Percentiles rank a stretch among this genome's conserved stretches.
Conservation (phyloP, 495 filamentous ascomycete genomes). For the Collariella sp. region DNA sequence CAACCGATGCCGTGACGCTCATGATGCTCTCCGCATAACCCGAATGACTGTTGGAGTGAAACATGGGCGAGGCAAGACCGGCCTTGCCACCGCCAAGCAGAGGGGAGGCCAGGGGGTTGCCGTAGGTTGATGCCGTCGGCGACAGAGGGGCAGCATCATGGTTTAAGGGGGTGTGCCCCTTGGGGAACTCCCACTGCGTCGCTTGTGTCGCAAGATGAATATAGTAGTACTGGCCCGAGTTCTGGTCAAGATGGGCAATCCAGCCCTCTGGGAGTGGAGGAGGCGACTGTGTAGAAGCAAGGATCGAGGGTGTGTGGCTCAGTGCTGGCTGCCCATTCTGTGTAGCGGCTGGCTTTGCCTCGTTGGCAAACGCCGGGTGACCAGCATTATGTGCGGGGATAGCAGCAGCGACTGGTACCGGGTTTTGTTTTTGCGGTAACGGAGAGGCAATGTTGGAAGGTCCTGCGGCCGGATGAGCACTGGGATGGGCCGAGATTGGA, state of each 20-base stretch:
- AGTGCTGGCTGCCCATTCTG: constrained; percentile 34
- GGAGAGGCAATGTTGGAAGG: constrained; percentile 5
- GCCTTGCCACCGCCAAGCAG: constrained; percentile 61
- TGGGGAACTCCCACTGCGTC: constrained; percentile 98
- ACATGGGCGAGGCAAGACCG: constrained; percentile 66
- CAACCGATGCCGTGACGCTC: constrained; percentile 61
- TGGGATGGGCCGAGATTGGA: neutral
- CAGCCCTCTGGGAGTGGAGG: constrained; percentile 94
- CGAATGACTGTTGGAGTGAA: constrained; percentile 56
- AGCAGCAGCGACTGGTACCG: constrained; percentile 12
- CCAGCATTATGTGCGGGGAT: constrained; percentile 14
- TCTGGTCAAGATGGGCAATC: constrained; percentile 94
- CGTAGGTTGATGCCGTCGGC: constrained; percentile 69
- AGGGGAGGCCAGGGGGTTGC: constrained; percentile 67
- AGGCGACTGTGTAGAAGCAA: constrained; percentile 65
- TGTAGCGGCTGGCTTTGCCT: constrained; percentile 42
- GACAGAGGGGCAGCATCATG: constrained; percentile 71
- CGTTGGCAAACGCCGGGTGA: constrained; percentile 76
- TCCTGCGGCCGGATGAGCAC: neutral
- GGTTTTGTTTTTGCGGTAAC: constrained; percentile 14
- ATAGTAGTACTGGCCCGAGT: constrained; percentile 96
- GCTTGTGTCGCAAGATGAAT: constrained; percentile 94
- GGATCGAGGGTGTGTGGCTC: constrained; percentile 39
- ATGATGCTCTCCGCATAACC: constrained; percentile 68
- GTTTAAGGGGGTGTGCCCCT: constrained; percentile 76